Evolutionary conservation across 306 rosid species (phyloP).

Genomic region (Sechiopsis laciniata): DNA sequence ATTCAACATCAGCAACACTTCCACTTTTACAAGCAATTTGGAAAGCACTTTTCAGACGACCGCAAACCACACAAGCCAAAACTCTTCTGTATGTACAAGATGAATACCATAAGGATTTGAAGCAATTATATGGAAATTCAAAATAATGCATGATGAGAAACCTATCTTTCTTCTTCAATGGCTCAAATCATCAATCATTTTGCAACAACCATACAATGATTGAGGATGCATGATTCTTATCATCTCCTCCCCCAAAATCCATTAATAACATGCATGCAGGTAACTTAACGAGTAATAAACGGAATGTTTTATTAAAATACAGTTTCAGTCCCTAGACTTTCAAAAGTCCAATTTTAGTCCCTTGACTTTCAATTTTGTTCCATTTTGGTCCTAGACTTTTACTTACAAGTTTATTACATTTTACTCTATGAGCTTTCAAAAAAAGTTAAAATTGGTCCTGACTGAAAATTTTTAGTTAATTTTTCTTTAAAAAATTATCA

Average conservation of each 20-base stretch:
- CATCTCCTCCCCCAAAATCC: neutral
- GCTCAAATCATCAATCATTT: neutral
- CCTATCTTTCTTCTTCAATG: neutral
- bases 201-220: neutral
- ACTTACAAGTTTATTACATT: no score
- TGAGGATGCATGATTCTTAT: neutral
- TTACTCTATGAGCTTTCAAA: no score
- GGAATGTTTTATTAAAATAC: neutral
- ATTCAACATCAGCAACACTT: conserved; percentile 97
- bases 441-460: no score
- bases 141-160: neutral
- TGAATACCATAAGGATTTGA: conserved; percentile 23
- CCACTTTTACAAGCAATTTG: conserved; percentile 98
- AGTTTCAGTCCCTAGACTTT: no score
- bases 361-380: no score
- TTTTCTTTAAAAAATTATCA: no score
- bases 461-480: no score
- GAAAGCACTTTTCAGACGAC: conserved; percentile 96
- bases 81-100: conserved; percentile 69
- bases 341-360: no score
- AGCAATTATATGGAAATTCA: neutral
- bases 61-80: conserved; percentile 98
- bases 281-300: neutral
- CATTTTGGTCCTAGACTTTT: no score
- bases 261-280: neutral